Conservation (phyloP, 306 rosid genomes). For the Inga laurina region DNA sequence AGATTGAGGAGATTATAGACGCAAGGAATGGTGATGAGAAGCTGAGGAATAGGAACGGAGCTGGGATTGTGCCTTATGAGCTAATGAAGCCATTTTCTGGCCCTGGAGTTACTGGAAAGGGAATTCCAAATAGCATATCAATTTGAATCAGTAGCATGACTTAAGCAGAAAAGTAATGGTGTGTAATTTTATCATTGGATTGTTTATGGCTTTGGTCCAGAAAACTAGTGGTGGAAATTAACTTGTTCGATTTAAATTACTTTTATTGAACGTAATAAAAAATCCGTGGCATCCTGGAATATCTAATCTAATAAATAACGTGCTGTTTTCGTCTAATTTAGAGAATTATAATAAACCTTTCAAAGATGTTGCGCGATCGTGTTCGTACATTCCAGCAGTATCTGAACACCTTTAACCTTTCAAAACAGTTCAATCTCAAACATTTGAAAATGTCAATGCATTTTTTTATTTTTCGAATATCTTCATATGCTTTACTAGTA, state of each 20-base stretch:
- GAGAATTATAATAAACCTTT: too few species aligned
- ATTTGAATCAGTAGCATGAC: slow-evolving; percentile 14
- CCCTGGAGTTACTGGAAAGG: slow-evolving; percentile 52
- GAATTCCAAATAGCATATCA: slow-evolving; percentile 51
- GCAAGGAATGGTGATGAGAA: slow-evolving; percentile 40
- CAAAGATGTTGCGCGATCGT: too few species aligned
- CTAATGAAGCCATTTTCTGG: slow-evolving; percentile 52
- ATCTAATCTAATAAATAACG: too few species aligned
- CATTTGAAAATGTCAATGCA: background rate
- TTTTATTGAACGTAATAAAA: too few species aligned
- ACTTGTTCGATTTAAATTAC: too few species aligned
- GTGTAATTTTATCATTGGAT: background rate
- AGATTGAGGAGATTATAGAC: slow-evolving; percentile 47
- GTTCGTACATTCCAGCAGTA: too few species aligned
- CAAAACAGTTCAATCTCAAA: background rate
- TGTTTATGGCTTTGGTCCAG: background rate
- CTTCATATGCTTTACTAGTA: background rate
- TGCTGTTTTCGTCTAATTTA: too few species aligned
- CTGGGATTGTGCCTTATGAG: slow-evolving; percentile 52
- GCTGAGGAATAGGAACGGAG: slow-evolving; percentile 46
- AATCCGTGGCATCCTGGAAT: too few species aligned
- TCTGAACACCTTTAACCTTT: background rate
- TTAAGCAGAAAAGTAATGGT: background rate
- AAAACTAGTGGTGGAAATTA: background rate
- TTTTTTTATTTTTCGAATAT: background rate